These are phyloP conservation scores for Amanita thiersii DNA, from an alignment of 768 basidiomycete species.

Conservation along the genomic window DNA sequence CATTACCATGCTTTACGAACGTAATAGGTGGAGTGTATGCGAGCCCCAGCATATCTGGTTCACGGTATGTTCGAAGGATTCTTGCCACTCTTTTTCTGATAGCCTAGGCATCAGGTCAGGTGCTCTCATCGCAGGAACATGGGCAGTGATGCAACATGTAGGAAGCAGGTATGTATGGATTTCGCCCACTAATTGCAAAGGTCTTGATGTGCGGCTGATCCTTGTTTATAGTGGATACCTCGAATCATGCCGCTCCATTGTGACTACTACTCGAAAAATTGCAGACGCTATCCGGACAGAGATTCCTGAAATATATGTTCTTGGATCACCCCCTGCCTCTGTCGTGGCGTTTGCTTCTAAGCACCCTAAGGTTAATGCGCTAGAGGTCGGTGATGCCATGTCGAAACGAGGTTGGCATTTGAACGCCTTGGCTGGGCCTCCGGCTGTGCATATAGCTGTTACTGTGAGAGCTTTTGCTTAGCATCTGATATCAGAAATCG, in stretches of 20 bases:
- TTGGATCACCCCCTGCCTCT: slow-evolving; percentile 85
- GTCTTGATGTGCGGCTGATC: too few species aligned
- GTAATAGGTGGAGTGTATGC: slow-evolving; percentile 88
- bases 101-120: slow-evolving; percentile 54
- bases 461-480: slow-evolving; percentile 58
- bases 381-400: slow-evolving; percentile 91
- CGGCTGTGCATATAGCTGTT: slow-evolving; percentile 88
- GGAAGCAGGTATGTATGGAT: slow-evolving; percentile 78
- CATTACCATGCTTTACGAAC: too few species aligned
- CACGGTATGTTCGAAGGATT: slow-evolving; percentile 49
- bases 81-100: background rate
- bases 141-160: slow-evolving; percentile 95
- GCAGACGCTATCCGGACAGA: slow-evolving; percentile 54
- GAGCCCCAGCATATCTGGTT: slow-evolving; percentile 85
- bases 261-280: slow-evolving; percentile 64
- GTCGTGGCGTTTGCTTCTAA: slow-evolving; percentile 83
- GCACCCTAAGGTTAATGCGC: slow-evolving; percentile 56
- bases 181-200: too few species aligned
- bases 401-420: slow-evolving; percentile 83
- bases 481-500: too few species aligned
- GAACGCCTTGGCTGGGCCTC: slow-evolving; percentile 71
- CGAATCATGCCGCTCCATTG: slow-evolving; percentile 76
- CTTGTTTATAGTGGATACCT: slow-evolving; percentile 70
- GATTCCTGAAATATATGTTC: slow-evolving; percentile 79
- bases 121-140: slow-evolving; percentile 87